Base-by-base conservation (phyloP, 1,139 yeast genomes). In the Maudiozyma humilis region DNA sequence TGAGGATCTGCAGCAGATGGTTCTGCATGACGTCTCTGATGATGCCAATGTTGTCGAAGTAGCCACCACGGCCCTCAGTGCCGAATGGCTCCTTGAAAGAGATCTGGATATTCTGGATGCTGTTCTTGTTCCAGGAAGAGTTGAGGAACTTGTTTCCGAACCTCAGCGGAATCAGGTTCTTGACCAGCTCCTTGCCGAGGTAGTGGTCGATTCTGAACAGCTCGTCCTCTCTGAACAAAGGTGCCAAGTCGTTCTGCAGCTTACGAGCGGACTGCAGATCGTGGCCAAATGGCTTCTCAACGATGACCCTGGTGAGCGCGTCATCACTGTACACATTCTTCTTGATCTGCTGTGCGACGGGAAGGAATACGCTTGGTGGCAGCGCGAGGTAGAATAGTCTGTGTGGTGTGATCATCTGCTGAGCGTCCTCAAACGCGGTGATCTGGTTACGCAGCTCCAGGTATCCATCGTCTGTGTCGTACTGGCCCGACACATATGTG, bases 11-110 rank as follows among this genome's bases (percentile, higher is more conserved):
- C 59, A 89, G 72, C 60, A 91, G 69, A 68, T 91, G 98, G 73
- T 91, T 91, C 71, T 91, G 98, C 88, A 91, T 89, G 43, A 91
- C 97, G 63, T 91, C 98, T 67, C 98, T 79, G 53, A 91, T 86
- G 58, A 91, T 91, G 47, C 98, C 98, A 60, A 89, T 87, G 49
- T 75, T 72, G 67, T 91, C 97, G 61, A 91, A 91, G 71, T 91
- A 91, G 33, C 98, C 98, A 53, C 98, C 98, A 62, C 98, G 80
- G 49, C 98, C 98, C 67, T 91, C 96, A 38, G 97, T 91, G 46
- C 98, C 98, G 59, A 91, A 89, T 6, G 91, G 84, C 68, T 91
- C 98, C 70, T 91, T 91, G 72, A 91, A 89, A 17, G 91, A 76
- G 54, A 91, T 80, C 68, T 89, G 96, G 50, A 91, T 81, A 43